These are phyloP conservation scores for Plasmodium blacklocki DNA, from an alignment of 169 alveolate genomes.

Conservation along the genomic window DNA sequence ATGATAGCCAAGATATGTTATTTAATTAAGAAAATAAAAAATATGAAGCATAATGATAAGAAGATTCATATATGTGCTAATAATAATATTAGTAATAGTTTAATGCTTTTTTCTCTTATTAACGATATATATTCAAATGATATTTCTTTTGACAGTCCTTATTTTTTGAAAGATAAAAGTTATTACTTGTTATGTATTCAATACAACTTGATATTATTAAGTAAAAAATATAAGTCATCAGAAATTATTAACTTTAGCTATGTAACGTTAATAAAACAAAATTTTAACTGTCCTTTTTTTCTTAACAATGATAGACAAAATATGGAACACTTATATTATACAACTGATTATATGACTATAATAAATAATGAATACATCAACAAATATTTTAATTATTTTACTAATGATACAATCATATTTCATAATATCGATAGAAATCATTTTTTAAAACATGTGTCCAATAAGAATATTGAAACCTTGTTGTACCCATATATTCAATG, in stretches of 20 bases:
- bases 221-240: constrained; percentile 4
- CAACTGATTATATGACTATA: not conserved
- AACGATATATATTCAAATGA: constrained; percentile 24
- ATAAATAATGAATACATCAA: not conserved
- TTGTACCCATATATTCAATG: constrained; percentile 29
- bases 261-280: constrained; percentile 9
- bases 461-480: constrained; percentile 10
- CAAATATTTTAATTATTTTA: constrained; percentile 48
- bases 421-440: constrained; percentile 17
- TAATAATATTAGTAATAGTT: not conserved
- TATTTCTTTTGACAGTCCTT: constrained; percentile 5
- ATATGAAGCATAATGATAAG: not conserved
- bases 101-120: not conserved
- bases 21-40: constrained; percentile 50
- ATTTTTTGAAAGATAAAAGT: constrained; percentile 17
- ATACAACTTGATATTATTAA: constrained; percentile 31
- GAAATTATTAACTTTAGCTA: constrained; percentile 17
- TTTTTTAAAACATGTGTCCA: constrained; percentile 15
- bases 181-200: constrained; percentile 32
- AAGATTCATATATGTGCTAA: not conserved
- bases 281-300: constrained; percentile 33
- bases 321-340: not conserved
- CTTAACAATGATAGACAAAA: constrained; percentile 5
- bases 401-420: constrained; percentile 29
- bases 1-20: constrained; percentile 23